Conservation (phyloP, 441 rosid genomes). For the Erodium texanum region DNA sequence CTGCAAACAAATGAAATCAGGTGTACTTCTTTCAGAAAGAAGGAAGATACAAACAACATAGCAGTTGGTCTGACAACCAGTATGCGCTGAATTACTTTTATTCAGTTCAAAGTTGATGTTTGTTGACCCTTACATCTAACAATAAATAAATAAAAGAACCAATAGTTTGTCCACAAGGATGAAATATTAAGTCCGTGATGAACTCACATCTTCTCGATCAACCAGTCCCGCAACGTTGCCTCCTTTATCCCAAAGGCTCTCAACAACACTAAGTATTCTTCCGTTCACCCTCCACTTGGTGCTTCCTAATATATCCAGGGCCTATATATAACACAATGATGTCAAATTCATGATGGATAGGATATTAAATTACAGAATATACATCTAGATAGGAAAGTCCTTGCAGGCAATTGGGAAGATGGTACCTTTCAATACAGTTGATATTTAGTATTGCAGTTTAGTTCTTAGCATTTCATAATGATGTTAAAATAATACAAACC, state of each 20-base stretch:
- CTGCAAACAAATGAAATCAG: conserved; percentile 24
- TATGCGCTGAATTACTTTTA: conserved; percentile 2
- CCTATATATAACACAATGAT: conserved; percentile 32
- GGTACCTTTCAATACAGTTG: conserved; percentile 1
- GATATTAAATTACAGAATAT: neutral
- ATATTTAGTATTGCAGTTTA: too few species aligned
- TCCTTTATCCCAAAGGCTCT: conserved; percentile 91
- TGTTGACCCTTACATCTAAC: neutral
- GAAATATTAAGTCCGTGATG: neutral
- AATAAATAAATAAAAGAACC: neutral
- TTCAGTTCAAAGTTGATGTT: neutral
- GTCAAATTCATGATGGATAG: conserved; percentile 21
- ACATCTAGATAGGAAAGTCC: neutral
- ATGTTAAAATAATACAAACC: too few species aligned
- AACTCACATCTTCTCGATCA: conserved; percentile 84
- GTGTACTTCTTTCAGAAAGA: conserved; percentile 1
- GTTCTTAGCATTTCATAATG: too few species aligned
- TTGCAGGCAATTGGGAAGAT: neutral
- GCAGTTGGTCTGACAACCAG: neutral
- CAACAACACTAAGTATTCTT: conserved; percentile 68
- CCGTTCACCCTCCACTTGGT: conserved; percentile 92
- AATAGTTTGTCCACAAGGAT: neutral
- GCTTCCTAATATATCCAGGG: conserved; percentile 83
- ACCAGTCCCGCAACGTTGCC: conserved; percentile 72
- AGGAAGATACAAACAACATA: neutral